A percentile compares a stretch with the other conserved stretches of the same genome.
phyloP scores from a whole-genome alignment of 345 rosid species.

The Salix suchowensis region DNA sequence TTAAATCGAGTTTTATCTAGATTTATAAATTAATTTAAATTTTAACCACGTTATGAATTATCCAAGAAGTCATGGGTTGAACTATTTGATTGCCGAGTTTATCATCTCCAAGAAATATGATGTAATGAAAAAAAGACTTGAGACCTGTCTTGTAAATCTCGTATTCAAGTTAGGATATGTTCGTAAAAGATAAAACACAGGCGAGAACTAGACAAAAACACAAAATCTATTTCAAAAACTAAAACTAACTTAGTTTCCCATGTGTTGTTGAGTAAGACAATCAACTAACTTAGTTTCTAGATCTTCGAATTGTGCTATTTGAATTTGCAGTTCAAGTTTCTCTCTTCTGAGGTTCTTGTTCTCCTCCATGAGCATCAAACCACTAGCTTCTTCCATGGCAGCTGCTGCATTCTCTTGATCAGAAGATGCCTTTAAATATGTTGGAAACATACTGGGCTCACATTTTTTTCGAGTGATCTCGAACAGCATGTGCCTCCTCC shows the following conservation, averaged over 20 bases:
- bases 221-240: no score
- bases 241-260: constrained; percentile 1
- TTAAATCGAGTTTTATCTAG: no score
- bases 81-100: no score
- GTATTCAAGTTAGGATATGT: no score
- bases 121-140: no score
- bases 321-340: constrained; percentile 39
- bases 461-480: constrained; percentile 50
- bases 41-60: no score
- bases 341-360: constrained; percentile 39
- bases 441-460: constrained; percentile 43
- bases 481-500: constrained; percentile 37
- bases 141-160: no score
- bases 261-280: constrained; percentile 24
- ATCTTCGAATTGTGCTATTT: constrained; percentile 41
- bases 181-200: no score
- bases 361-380: constrained; percentile 31
- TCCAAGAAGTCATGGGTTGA: no score
- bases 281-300: constrained; percentile 44
- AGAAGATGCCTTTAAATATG: constrained; percentile 37
- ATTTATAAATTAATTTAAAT: no score
- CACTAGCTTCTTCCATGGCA: neutral
- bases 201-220: neutral
- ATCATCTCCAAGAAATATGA: rapidly evolving
- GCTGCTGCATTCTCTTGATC: neutral